Conservation (phyloP, 495 filamentous ascomycete species). For the Penicillium dipodomyicola region DNA sequence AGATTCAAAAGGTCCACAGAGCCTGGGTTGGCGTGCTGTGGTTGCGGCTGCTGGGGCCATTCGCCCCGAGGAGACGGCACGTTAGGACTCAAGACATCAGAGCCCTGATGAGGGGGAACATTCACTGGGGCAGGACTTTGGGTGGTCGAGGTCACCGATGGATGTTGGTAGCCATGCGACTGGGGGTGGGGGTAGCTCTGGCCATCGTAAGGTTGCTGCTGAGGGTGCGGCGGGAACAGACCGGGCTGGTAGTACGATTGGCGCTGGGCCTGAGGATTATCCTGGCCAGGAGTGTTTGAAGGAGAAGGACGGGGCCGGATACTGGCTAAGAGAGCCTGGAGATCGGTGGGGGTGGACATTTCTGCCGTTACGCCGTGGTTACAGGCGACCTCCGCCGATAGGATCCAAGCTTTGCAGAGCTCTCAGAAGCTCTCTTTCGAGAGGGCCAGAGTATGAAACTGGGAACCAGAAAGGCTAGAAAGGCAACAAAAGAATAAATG, state of each 20-base stretch:
- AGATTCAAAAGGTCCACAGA: constrained; percentile 77
- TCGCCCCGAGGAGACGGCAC: constrained; percentile 43
- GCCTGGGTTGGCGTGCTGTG: constrained; percentile 46
- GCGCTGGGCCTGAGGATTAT: constrained; percentile 34
- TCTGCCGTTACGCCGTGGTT: constrained; percentile 42
- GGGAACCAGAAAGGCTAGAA: constrained; percentile 21
- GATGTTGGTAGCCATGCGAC: constrained; percentile 44
- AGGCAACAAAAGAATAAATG: constrained; percentile 5
- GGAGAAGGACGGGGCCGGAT: constrained; percentile 45
- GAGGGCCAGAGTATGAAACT: constrained; percentile 26
- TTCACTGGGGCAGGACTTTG: constrained; percentile 45
- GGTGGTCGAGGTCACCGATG: constrained; percentile 45
- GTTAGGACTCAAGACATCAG: constrained; percentile 50
- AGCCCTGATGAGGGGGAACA: constrained; percentile 47
- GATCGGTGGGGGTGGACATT: constrained; percentile 52
- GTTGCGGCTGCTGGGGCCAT: constrained; percentile 26
- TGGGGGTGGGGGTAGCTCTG: constrained; percentile 39
- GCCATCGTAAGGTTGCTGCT: constrained; percentile 38
- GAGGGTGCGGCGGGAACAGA: constrained; percentile 36
- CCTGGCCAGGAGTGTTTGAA: constrained; percentile 36
- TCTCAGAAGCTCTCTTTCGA: constrained; percentile 42
- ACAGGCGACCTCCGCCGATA: constrained; percentile 32
- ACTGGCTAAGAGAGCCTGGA: constrained; percentile 50
- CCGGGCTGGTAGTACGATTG: constrained; percentile 33
- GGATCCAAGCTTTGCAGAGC: constrained; percentile 30